Evolutionary conservation across 164 flowering plant species (phyloP), one percentile per base, ranked within the genome.

Genomic region (Vitis amurensis): DNA sequence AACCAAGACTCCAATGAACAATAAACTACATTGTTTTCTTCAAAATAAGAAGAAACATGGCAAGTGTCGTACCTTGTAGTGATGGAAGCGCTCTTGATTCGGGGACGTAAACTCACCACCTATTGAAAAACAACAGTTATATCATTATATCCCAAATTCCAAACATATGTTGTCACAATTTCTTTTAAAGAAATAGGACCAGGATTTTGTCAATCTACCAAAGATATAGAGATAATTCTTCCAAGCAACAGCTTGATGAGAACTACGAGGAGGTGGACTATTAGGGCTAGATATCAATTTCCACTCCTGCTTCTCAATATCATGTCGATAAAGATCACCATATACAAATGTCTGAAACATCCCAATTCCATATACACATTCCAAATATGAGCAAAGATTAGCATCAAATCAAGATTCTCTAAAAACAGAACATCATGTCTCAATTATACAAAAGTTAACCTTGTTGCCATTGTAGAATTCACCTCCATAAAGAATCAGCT

Each of bases 21-120:
- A 50, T 15, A 23, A 19, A 44, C 11, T 53, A 15, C 2, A 23
- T 23, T 23, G 27, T 23, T 23, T 23, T 23, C 27, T 23, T 23
- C 27, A 23, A 23, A 23, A 23, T 23, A 64, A 27, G 1, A 5
- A 8, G 11, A 55, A 53, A 70, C 57, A 15, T 12, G 29, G 37
- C 8, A 53, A 31, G 31, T 27, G n/a, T 69, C 70, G 11, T 79
- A 90, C 99, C 93, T 95, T 95, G 86, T 95, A 95, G 74, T 95
- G 99, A 79, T 95, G 99, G 75, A 95, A 95, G 4, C 99, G 83
- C 85, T 95, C 99, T 85, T 95, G 99, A 80, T 91, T 95, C 58
- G 99, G 99, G 58, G 99, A 95, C 52, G 99, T 95, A 65, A 93
- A 95, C 71, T 95, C 99, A 64, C 99, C 99, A 86, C 99, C 99